Base-by-base conservation (phyloP, 2,329 filamentous ascomycete genomes). In the Hirsutella thompsonii region DNA sequence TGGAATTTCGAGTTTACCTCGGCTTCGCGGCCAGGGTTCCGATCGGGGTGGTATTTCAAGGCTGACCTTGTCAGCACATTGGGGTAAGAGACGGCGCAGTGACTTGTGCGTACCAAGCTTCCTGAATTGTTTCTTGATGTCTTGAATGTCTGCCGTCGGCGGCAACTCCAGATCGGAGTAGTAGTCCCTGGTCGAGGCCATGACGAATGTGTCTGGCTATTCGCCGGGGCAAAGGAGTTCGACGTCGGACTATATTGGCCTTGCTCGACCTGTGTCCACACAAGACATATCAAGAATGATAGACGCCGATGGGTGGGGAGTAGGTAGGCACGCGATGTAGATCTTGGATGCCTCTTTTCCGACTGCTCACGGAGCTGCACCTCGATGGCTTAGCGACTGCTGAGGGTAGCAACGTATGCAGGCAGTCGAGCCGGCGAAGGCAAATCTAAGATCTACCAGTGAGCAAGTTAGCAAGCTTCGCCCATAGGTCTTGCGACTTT, bases 111-210 rank as follows among this genome's bases (percentile, higher is more conserved):
- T 65, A 86, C 83, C 83, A 54, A 94, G 74, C 60, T 87, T 88
- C 50, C 83, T 76, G 61, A 88, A 94, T 53, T 89, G 82, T 60
- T 82, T 92, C 66, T 86, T 90, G 56, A 94, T 79, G 33, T 92
- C 85, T 23, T 79, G 74, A 35, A 77, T 63, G 49, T 82, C 77
- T 40, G 84, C 84, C 51, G 72, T 74, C 10, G 74, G 66, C 2
- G 76, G 61, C 42, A 94, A 64, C 48, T 85, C 84, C 42, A 94
- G 70, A 63, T 93, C 87, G 46, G 79, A 81, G 63, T 94, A 94
- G 62, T 92, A 92, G 62, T 93, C 83, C 52, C 78, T 75, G 51
- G 70, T 73, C 42, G 54, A 46, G 16, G 51, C 59, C 61, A 64
- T 64, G 46, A 49, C 52, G 51, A 30, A 30, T 9, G 37, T 13